Evolutionary conservation across 2,329 filamentous ascomycete genomes (phyloP).

Genomic region (Pseudogymnoascus sp.): DNA sequence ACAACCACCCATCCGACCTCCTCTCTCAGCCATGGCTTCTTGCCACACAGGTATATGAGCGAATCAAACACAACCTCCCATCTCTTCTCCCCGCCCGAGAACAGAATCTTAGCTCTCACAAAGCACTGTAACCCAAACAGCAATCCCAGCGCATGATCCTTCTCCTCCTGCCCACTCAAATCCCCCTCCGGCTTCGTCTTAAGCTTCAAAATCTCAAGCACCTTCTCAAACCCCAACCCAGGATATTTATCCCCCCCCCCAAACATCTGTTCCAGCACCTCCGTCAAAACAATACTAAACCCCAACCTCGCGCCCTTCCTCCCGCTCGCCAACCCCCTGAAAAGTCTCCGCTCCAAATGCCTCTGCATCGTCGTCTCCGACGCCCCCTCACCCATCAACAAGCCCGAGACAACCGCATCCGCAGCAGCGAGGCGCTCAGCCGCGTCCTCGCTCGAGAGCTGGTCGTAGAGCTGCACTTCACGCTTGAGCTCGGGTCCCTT

Average conservation of each 20-base stretch:
- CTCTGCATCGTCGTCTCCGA: conserved; percentile 46
- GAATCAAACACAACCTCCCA: conserved; percentile 65
- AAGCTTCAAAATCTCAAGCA: conserved; percentile 45
- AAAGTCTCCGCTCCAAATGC: conserved; percentile 60
- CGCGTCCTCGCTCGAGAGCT: conserved; percentile 51
- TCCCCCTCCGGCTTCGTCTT: conserved; percentile 48
- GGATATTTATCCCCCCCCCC: conserved; percentile 43
- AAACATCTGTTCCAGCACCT: conserved; percentile 66
- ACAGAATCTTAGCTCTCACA: conserved; percentile 67
- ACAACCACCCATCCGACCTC: conserved; percentile 80
- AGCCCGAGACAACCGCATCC: conserved; percentile 47
- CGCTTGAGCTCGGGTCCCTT: conserved; percentile 47
- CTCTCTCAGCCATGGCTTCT: conserved; percentile 82
- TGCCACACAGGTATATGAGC: conserved; percentile 64
- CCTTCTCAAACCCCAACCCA: conserved; percentile 47
- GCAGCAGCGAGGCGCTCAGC: conserved; percentile 50
- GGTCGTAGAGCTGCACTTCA: conserved; percentile 52
- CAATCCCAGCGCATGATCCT: conserved; percentile 77
- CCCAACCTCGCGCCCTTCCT: conserved; percentile 82
- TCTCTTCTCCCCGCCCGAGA: conserved; percentile 46
- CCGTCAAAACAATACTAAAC: conserved; percentile 81
- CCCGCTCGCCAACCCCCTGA: conserved; percentile 82
- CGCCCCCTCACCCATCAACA: conserved; percentile 43
- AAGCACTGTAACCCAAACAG: conserved; percentile 84
- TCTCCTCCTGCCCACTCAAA: conserved; percentile 63